A percentile compares a stretch with the other conserved stretches of the same genome.
These are phyloP conservation scores for Pseudonitzschia multiseries DNA, from an alignment of 108 stramenopile species.

Conservation along the genomic window DNA sequence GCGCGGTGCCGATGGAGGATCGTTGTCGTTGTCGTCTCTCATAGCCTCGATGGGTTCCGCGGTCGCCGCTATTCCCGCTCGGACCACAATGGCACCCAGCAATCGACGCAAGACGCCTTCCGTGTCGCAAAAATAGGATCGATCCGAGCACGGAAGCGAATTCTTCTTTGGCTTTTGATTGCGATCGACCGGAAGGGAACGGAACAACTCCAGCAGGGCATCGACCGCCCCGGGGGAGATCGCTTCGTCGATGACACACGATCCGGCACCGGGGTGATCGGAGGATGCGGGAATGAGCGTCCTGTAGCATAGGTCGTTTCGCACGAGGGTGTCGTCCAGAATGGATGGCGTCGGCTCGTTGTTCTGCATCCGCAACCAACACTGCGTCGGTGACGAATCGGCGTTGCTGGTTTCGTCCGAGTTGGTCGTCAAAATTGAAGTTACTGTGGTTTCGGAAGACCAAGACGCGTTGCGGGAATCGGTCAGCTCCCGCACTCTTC, in stretches of 20 bases:
- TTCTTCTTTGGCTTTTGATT: slow-evolving; percentile 40
- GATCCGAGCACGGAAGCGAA: slow-evolving; percentile 38
- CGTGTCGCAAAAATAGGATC: slow-evolving; percentile 76
- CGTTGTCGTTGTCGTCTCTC: not conserved
- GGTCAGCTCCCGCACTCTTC: not conserved
- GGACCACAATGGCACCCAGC: not conserved
- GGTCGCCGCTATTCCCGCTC: not conserved
- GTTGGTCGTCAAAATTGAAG: not conserved
- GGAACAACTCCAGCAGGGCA: slow-evolving; percentile 41
- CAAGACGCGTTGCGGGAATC: not conserved
- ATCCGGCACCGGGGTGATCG: slow-evolving; percentile 81
- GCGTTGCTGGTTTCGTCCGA: not conserved
- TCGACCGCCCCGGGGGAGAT: slow-evolving; percentile 40
- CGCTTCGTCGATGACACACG: slow-evolving; percentile 64
- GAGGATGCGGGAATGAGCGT: slow-evolving; percentile 45
- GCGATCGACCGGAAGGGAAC: slow-evolving; percentile 43
- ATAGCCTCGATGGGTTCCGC: not conserved
- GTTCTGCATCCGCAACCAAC: slow-evolving; percentile 1
- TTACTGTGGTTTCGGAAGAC: not conserved
- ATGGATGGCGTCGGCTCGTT: not conserved
- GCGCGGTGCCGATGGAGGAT: too few relatives aligned
- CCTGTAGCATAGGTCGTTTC: not conserved
- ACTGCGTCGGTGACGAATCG: not conserved
- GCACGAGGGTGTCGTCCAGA: not conserved
- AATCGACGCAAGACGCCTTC: slow-evolving; percentile 38